Percentiles rank a stretch among this genome's conserved stretches.
These are phyloP conservation scores for Cyberlindnera lachancei DNA, from an alignment of 805 yeast species.

Conservation along the genomic window DNA sequence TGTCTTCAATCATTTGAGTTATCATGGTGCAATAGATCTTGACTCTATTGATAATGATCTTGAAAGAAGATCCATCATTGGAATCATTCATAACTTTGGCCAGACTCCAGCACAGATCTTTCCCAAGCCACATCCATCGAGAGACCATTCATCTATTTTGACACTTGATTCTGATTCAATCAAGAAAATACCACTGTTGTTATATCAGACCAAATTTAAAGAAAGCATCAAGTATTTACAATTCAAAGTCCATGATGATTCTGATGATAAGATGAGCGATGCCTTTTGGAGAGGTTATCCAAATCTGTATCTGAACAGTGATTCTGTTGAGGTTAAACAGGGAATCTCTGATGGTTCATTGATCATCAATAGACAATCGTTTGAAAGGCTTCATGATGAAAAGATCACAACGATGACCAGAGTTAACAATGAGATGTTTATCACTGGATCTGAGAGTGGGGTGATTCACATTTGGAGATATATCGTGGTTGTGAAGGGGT, in stretches of 20 bases:
- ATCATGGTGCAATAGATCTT: conserved; percentile 74
- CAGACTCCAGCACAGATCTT: conserved; percentile 80
- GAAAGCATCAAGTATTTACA: conserved; percentile 39
- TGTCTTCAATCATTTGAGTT: conserved; percentile 79
- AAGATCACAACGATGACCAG: conserved; percentile 22
- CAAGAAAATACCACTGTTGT: conserved; percentile 28
- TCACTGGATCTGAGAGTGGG: conserved; percentile 46
- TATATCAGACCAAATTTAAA: conserved; percentile 36
- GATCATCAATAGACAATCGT: conserved; percentile 19
- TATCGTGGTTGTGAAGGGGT: conserved; percentile 10
- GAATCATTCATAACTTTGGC: conserved; percentile 86
- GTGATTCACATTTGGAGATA: conserved; percentile 50
- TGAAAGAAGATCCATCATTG: conserved; percentile 70
- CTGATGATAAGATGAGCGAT: conserved; percentile 25
- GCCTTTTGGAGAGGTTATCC: conserved; percentile 47
- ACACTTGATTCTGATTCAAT: conserved; percentile 26
- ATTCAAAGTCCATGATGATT: conserved; percentile 31
- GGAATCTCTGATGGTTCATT: conserved; percentile 18
- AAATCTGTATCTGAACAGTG: conserved; percentile 19
- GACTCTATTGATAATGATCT: conserved; percentile 66
- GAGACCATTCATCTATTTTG: conserved; percentile 33
- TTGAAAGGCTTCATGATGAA: conserved; percentile 26
- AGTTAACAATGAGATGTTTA: conserved; percentile 20
- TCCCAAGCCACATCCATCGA: conserved; percentile 54
- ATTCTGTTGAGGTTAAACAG: conserved; percentile 18